These are phyloP conservation scores for Deuterostichococcus epilithicus DNA, from an alignment of 139 green algal species.

Conservation along the genomic window DNA sequence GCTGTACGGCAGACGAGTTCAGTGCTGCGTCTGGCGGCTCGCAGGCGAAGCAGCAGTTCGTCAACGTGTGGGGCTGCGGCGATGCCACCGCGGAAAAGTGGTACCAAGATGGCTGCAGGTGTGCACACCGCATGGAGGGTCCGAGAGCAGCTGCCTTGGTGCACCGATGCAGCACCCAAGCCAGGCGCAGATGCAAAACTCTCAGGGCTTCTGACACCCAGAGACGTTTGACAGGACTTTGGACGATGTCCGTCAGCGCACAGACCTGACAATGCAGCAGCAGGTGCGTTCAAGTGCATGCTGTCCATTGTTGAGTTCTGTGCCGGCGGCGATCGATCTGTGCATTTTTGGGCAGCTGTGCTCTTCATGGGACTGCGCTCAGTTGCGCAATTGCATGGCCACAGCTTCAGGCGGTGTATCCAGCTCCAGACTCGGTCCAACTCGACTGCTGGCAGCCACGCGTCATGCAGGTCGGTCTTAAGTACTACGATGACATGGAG, in stretches of 20 bases:
- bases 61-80: conserved; percentile 25
- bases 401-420: too few species aligned
- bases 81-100: conserved; percentile 5
- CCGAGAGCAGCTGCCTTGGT: too few species aligned
- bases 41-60: conserved; percentile 7
- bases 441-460: too few species aligned
- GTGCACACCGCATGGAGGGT: too few species aligned
- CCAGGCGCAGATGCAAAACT: too few species aligned
- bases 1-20: too few species aligned
- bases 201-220: too few species aligned
- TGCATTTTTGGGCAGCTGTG: too few species aligned
- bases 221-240: too few species aligned
- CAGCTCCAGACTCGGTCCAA: too few species aligned
- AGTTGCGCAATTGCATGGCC: not conserved
- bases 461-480: conserved; percentile 10
- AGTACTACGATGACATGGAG: conserved; percentile 24
- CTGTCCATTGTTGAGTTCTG: not conserved
- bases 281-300: not conserved
- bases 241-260: conserved; percentile 13
- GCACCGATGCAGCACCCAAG: too few species aligned
- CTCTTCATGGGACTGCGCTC: not conserved
- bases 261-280: conserved; percentile 11
- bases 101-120: conserved; percentile 7
- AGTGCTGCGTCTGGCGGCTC: too few species aligned
- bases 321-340: not conserved